A percentile compares a stretch with the other conserved stretches of the same genome.
These are phyloP conservation scores for Apiospora rasikravindrae DNA, from an alignment of 2,329 filamentous ascomycete genomes.

Conservation along the genomic window DNA sequence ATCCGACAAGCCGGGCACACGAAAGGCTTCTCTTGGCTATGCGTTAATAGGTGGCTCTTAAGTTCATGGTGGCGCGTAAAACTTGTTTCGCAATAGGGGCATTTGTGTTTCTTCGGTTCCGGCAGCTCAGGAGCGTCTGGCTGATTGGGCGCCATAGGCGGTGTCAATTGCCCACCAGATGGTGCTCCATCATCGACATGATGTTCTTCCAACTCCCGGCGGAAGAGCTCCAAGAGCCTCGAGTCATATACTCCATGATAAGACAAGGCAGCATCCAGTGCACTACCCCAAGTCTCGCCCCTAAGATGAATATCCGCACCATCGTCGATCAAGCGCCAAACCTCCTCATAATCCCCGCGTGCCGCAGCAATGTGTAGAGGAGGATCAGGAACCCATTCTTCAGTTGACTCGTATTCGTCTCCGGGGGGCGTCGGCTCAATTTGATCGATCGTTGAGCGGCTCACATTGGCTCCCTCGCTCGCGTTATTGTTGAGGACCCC, in stretches of 20 bases:
- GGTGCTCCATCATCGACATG: neutral
- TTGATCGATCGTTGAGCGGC: neutral
- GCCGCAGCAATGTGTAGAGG: neutral
- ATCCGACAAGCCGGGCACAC: slow-evolving; percentile 92
- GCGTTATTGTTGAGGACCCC: neutral
- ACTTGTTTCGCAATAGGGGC: slow-evolving; percentile 93
- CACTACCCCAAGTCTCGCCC: neutral
- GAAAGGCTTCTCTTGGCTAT: slow-evolving; percentile 98
- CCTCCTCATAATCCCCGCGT: neutral
- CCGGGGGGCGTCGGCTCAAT: neutral
- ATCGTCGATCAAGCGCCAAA: neutral
- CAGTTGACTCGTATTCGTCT: neutral
- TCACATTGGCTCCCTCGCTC: neutral
- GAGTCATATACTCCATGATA: neutral
- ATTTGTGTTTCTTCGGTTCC: slow-evolving; percentile 83
- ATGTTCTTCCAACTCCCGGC: neutral
- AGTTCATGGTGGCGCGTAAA: slow-evolving; percentile 97
- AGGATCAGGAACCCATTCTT: slow-evolving; percentile 2
- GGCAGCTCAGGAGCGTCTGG: neutral
- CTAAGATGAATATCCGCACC: neutral
- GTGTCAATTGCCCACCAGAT: neutral
- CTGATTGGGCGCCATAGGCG: too few relatives aligned
- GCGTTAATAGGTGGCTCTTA: slow-evolving; percentile 94
- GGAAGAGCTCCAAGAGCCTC: neutral
- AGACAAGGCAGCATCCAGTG: neutral